A percentile compares a stretch with the other conserved stretches of the same genome.
These are phyloP conservation scores for Tephrocybe sp. DNA, from an alignment of 768 basidiomycete genomes.

Conservation along the genomic window DNA sequence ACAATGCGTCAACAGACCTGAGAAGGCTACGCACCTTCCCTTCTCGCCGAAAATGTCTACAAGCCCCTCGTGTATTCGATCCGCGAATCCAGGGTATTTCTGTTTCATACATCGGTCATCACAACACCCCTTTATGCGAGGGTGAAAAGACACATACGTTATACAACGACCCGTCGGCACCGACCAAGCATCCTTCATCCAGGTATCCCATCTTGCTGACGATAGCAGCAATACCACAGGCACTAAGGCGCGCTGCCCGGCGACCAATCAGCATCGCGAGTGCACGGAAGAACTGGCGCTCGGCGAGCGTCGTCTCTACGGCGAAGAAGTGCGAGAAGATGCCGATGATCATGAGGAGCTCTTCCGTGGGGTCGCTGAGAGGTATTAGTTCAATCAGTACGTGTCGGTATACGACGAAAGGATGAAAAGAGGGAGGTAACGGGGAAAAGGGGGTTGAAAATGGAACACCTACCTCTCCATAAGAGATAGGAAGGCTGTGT, in stretches of 20 bases:
- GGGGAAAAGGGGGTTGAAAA: not conserved
- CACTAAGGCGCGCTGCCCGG: constrained; percentile 86
- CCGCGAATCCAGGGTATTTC: constrained; percentile 98
- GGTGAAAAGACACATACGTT: constrained; percentile 56
- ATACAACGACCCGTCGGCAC: constrained; percentile 94
- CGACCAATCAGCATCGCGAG: constrained; percentile 88
- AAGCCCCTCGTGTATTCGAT: constrained; percentile 89
- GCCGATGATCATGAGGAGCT: constrained; percentile 94
- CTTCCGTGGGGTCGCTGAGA: constrained; percentile 88
- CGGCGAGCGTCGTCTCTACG: constrained; percentile 92
- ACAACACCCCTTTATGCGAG: not conserved
- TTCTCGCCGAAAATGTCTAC: constrained; percentile 96
- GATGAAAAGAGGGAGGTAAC: too few relatives aligned
- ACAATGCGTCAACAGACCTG: not conserved
- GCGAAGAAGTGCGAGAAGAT: constrained; percentile 98
- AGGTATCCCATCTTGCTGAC: constrained; percentile 93
- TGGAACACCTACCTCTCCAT: constrained; percentile 82
- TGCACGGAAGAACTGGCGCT: constrained; percentile 96
- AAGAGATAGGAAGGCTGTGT: constrained; percentile 94
- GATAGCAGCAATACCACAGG: constrained; percentile 96
- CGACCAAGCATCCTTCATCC: constrained; percentile 87
- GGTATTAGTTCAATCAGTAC: too few relatives aligned
- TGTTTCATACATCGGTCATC: constrained; percentile 30
- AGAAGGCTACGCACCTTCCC: constrained; percentile 63
- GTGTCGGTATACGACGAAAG: too few relatives aligned